Evolutionary conservation across 106 monocot species (phyloP).

Genomic region (Allium fistulosum): DNA sequence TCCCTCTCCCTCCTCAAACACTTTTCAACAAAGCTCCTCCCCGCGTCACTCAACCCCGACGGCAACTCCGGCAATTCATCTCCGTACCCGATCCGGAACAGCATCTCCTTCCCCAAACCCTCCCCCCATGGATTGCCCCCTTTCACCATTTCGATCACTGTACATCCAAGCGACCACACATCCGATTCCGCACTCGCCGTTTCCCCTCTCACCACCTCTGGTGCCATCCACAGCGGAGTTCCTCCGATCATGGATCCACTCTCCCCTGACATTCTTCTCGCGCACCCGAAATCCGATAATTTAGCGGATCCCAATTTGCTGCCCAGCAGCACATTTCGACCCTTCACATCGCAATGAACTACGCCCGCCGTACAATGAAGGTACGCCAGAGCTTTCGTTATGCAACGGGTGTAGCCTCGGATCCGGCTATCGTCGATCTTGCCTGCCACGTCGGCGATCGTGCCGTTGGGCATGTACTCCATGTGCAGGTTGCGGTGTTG

Average conservation of each 20-base stretch:
- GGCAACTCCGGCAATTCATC: slow-evolving; percentile 34
- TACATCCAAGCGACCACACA: slow-evolving; percentile 93
- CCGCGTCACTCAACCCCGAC: slow-evolving; percentile 14
- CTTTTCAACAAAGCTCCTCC: slow-evolving; percentile 34
- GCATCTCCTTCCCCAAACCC: neutral
- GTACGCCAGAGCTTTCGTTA: neutral
- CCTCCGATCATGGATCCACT: slow-evolving; percentile 13
- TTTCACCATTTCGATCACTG: slow-evolving; percentile 70
- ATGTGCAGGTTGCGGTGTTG: slow-evolving; percentile 24
- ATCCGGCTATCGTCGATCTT: slow-evolving; percentile 10
- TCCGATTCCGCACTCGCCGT: slow-evolving; percentile 29
- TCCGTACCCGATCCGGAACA: slow-evolving; percentile 28
- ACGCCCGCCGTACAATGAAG: slow-evolving; percentile 5
- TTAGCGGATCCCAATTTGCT: slow-evolving; percentile 11
- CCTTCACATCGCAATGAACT: slow-evolving; percentile 13
- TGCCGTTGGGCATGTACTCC: slow-evolving; percentile 33
- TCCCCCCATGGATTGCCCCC: slow-evolving; percentile 47
- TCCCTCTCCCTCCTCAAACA: slow-evolving; percentile 26
- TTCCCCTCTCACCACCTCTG: slow-evolving; percentile 65
- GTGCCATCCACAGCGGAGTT: slow-evolving; percentile 87
- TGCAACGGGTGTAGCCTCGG: slow-evolving; percentile 11
- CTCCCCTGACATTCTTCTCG: slow-evolving; percentile 7
- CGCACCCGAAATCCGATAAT: slow-evolving; percentile 45
- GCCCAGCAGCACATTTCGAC: slow-evolving; percentile 10
- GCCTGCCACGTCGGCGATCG: slow-evolving; percentile 15